phyloP scores from a whole-genome alignment of 148 eudicot genomes.

The Arbutus unedo region DNA sequence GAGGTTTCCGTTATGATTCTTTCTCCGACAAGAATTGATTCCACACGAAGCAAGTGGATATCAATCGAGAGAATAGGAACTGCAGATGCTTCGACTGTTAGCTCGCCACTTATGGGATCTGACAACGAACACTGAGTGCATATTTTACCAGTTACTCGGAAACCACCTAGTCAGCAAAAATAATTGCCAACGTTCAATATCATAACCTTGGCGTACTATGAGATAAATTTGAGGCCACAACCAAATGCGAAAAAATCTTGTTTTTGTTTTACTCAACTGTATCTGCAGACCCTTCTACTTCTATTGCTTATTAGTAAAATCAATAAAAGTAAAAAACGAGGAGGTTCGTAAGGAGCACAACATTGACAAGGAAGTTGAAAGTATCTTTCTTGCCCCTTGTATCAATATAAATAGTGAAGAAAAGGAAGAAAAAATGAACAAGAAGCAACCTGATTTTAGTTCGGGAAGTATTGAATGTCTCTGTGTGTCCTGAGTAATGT shows the following conservation, averaged over 20 bases:
- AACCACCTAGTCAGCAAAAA: conserved; percentile 47
- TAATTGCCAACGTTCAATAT: not conserved
- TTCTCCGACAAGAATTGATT: conserved; percentile 72
- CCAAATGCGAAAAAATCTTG: not conserved
- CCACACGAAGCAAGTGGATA: conserved; percentile 68
- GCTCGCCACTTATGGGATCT: conserved; percentile 59
- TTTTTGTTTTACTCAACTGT: not conserved
- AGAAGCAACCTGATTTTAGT: conserved; percentile 57
- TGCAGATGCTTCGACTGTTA: conserved; percentile 67
- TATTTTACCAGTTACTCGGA: conserved; percentile 55
- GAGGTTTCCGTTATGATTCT: conserved; percentile 60
- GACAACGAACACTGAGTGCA: conserved; percentile 62
- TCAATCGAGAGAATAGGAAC: conserved; percentile 71
- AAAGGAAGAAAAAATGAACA: not conserved
- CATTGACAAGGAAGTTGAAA: not conserved
- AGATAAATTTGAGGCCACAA: not conserved
- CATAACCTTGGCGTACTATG: not conserved
- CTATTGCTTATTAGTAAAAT: not conserved
- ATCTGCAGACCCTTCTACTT: not conserved
- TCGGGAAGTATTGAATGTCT: conserved; percentile 68
- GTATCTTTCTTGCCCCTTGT: not conserved
- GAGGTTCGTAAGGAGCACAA: not conserved
- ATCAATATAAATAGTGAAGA: not conserved
- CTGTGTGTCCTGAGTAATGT: conserved; percentile 85
- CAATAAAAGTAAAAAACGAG: not conserved